These are phyloP conservation scores for Candida methanosorbosa DNA, from an alignment of 805 yeast genomes.

Conservation along the genomic window DNA sequence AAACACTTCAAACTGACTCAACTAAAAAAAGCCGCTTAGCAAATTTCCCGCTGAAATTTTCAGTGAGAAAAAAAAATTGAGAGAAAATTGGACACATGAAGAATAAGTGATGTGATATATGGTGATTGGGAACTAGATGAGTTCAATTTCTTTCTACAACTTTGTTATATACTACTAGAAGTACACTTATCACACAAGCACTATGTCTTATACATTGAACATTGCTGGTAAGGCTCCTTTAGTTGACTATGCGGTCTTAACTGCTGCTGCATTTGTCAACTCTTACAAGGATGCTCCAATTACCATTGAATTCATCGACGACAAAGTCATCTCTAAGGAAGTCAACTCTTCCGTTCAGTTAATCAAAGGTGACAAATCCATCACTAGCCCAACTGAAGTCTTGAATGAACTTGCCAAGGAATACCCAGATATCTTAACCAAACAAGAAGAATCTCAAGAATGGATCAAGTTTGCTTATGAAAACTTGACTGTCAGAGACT, in stretches of 20 bases:
- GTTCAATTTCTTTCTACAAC: too few relatives aligned
- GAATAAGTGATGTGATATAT: too few relatives aligned
- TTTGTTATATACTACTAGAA: too few relatives aligned
- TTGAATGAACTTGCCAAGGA: constrained; percentile 41
- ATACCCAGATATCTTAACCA: constrained; percentile 38
- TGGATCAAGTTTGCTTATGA: constrained; percentile 65
- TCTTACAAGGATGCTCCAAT: constrained; percentile 40
- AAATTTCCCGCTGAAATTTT: too few relatives aligned
- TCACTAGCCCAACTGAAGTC: constrained; percentile 33
- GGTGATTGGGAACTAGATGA: too few relatives aligned
- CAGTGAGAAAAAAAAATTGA: too few relatives aligned
- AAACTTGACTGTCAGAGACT: constrained; percentile 73
- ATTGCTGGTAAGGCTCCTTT: constrained; percentile 83
- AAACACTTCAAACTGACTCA: too few relatives aligned
- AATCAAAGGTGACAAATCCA: constrained; percentile 33
- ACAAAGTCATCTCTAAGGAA: constrained; percentile 45
- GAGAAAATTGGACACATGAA: too few relatives aligned
- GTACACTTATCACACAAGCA: too few relatives aligned
- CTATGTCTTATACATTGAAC: constrained; percentile 41
- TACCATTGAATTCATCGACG: constrained; percentile 62
- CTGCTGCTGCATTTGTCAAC: constrained; percentile 73
- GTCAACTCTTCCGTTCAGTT: constrained; percentile 33
- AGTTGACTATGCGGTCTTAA: constrained; percentile 69
- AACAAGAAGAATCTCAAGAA: constrained; percentile 32
- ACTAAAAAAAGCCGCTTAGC: too few relatives aligned